Evolutionary conservation across 331 rosid genomes (phyloP), one percentile per base, ranked within the genome.

Genomic region (Rhamnella rubrinervis): DNA sequence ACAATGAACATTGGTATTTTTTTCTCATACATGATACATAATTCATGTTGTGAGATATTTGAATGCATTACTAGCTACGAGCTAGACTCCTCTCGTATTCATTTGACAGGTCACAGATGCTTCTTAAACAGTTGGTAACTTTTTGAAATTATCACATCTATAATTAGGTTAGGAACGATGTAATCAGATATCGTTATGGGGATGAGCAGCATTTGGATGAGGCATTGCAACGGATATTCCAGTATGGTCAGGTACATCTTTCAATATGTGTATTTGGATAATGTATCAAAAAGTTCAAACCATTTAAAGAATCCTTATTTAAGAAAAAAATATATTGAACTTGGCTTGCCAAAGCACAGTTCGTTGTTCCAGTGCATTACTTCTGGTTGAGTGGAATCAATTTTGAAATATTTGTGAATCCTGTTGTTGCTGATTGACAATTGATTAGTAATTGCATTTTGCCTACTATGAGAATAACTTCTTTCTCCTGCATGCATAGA

Each of bases 181-280:
- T 95, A 44, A 89, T 83, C 49, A 89, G 99, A 72, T 89, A 72
- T 76, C 96, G 99, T 68, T 87, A 91, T 74, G 97, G 99, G 71
- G 99, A 95, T 80, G 99, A 91, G 67, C 99, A 95, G 70, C 99
- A 95, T 78, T 82, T 95, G 91, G 99, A 91, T 0, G 99, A 95
- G 78, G 97, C 97, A 55, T 79, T 95, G 84, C 84, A 89, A 78
- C 83, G 97, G 76, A 95, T 95, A 77, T 89, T 95, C 81, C 99
- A 91, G 72, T 95, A 89, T 75, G 99, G 97, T 64, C 96, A 47
- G 79, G 99, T 95, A 80, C 60, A 83, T 77, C 69, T 74, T 64
- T 35, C 41, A 15, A 25, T 61, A 7, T 23, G 58, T 8, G 17
- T 18, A 37, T 65, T 8, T 73, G 41, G 5, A 20, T 71, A 23